Conservation (phyloP, 306 rosid genomes). For the Dryas alaskensis region DNA sequence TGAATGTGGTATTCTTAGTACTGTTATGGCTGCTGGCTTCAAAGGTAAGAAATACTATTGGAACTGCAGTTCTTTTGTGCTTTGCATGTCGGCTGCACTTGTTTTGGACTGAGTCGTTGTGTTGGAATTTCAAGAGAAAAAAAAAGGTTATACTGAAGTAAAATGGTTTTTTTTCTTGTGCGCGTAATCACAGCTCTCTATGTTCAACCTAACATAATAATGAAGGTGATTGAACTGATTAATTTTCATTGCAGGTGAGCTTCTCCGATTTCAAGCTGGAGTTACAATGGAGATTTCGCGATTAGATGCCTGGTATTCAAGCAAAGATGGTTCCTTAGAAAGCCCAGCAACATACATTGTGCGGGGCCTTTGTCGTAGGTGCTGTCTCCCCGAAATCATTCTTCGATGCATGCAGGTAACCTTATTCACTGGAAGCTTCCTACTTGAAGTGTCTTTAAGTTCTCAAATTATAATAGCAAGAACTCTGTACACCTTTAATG, state of each 20-base stretch:
- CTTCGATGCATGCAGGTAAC: slow-evolving; percentile 96
- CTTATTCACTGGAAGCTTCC: slow-evolving; percentile 4
- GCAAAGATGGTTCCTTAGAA: slow-evolving; percentile 55
- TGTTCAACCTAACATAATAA: background rate
- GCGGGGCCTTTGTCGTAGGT: slow-evolving; percentile 83
- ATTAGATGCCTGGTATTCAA: slow-evolving; percentile 89
- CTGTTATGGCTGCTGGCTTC: slow-evolving; percentile 83
- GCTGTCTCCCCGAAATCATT: slow-evolving; percentile 91
- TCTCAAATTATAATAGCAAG: background rate
- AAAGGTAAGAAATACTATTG: slow-evolving; percentile 59
- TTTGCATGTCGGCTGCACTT: background rate
- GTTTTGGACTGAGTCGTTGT: background rate
- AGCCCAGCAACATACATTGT: slow-evolving; percentile 75
- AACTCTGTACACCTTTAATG: slow-evolving; percentile 15
- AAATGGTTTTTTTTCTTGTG: background rate
- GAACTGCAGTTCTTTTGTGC: background rate
- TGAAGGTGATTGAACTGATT: slow-evolving; percentile 26
- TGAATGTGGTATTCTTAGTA: slow-evolving; percentile 84
- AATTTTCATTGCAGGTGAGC: slow-evolving; percentile 68
- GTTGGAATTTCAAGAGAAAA: background rate
- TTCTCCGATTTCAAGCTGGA: slow-evolving; percentile 88
- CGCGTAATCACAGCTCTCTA: background rate
- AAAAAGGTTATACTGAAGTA: background rate
- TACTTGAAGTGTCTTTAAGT: background rate
- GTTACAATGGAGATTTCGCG: slow-evolving; percentile 87